These are phyloP conservation scores for Cucurbita pepo DNA, from an alignment of 306 rosid genomes.

Conservation along the genomic window DNA sequence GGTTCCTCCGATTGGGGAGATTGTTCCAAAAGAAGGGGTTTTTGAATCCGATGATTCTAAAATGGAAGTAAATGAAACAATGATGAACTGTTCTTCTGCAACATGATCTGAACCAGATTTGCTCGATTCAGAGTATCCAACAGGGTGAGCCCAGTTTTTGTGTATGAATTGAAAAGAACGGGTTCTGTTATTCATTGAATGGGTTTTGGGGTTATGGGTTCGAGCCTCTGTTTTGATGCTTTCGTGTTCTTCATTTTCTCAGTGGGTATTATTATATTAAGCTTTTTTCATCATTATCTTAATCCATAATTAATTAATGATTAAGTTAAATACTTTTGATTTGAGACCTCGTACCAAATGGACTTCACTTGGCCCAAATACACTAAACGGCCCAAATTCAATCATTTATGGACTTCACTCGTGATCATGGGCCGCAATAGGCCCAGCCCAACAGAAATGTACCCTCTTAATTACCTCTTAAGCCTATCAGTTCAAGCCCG, in stretches of 20 bases:
- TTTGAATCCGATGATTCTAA: background rate
- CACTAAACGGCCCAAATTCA: background rate
- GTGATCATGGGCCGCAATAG: background rate
- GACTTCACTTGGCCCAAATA: background rate
- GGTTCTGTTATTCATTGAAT: too few relatives aligned
- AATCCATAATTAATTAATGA: background rate
- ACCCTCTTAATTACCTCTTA: too few relatives aligned
- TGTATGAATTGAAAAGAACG: background rate
- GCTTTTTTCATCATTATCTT: background rate
- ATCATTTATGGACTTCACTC: background rate
- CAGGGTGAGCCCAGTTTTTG: background rate
- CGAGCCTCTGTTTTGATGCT: too few relatives aligned
- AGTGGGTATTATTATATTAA: background rate
- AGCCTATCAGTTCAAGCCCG: too few relatives aligned
- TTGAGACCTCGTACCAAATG: background rate
- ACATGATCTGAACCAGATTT: background rate
- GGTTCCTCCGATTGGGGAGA: constrained; percentile 5
- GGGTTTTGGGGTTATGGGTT: background rate
- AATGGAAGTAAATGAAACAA: background rate
- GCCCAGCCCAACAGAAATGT: background rate
- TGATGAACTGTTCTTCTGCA: background rate
- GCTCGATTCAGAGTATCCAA: too few relatives aligned
- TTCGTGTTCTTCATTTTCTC: background rate
- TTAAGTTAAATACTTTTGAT: background rate
- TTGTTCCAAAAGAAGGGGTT: constrained; percentile 10